phyloP scores from a whole-genome alignment of 106 monocot species.

The Platanthera guangdongensis region DNA sequence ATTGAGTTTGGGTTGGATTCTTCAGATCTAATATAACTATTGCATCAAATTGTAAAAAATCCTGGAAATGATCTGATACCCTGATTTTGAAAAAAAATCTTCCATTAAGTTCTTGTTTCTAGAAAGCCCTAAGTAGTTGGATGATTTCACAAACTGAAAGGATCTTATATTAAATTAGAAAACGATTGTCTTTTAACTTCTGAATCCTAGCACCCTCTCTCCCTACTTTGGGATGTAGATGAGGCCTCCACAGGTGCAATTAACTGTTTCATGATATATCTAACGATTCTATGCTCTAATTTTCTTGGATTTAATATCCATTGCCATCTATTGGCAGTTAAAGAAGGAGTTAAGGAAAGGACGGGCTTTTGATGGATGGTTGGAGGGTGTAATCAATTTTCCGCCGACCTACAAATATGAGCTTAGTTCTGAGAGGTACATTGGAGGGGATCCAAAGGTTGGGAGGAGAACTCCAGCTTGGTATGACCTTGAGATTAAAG shows the following conservation, averaged over 20 bases:
- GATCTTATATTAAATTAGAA: not conserved
- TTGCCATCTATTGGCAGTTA: constrained; percentile 32
- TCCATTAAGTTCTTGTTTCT: too few relatives aligned
- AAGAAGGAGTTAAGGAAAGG: constrained; percentile 67
- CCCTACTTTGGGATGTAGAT: not conserved
- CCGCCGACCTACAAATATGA: constrained; percentile 91
- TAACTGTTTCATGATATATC: not conserved
- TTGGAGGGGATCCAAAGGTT: constrained; percentile 45
- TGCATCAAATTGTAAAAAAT: too few relatives aligned
- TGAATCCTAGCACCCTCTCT: not conserved
- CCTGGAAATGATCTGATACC: too few relatives aligned
- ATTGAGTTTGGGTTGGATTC: too few relatives aligned
- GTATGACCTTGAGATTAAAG: constrained; percentile 15
- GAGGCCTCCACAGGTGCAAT: not conserved
- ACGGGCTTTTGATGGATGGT: constrained; percentile 82
- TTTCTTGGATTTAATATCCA: not conserved
- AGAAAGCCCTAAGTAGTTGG: too few relatives aligned
- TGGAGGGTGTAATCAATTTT: constrained; percentile 72
- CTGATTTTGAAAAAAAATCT: too few relatives aligned
- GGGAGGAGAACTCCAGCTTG: constrained; percentile 89
- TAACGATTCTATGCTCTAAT: not conserved
- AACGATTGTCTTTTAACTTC: not conserved
- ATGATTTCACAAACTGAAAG: not conserved
- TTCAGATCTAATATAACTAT: too few relatives aligned
- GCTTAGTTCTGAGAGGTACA: constrained; percentile 52